phyloP scores from a whole-genome alignment of 1,284 basidiomycete species.

The Schizophyllum commune region DNA sequence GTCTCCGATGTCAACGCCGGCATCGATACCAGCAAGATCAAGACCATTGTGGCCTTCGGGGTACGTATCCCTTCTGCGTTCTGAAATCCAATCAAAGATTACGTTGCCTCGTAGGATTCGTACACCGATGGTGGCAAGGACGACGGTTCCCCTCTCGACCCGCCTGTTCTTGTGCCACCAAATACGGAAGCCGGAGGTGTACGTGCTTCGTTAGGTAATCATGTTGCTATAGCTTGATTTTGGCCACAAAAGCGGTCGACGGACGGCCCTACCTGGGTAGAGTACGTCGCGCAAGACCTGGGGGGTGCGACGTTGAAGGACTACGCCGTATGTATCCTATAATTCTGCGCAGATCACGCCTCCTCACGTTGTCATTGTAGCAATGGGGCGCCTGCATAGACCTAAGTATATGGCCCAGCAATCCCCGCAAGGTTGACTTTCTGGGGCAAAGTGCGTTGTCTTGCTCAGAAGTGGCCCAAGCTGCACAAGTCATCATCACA shows the following conservation, averaged over 20 bases:
- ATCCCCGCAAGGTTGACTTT: constrained; percentile 24
- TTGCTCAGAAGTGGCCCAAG: neutral
- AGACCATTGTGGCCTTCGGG: constrained; percentile 34
- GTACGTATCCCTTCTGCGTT: constrained; percentile 15
- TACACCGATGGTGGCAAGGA: constrained; percentile 27
- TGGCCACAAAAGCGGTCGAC: constrained; percentile 17
- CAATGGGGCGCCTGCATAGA: constrained; percentile 25
- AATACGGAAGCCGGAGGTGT: constrained; percentile 22
- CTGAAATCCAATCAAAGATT: neutral
- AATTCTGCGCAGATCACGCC: neutral
- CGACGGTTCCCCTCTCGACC: constrained; percentile 23
- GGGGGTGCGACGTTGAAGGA: constrained; percentile 24
- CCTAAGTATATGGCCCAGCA: constrained; percentile 26
- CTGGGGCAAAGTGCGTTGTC: constrained; percentile 22
- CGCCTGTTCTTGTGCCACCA: constrained; percentile 22
- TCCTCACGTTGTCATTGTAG: constrained; percentile 8
- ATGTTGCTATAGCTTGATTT: too few species aligned
- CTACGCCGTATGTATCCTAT: constrained; percentile 22
- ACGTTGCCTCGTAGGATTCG: constrained; percentile 18
- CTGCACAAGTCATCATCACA: constrained; percentile 1
- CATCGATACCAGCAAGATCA: constrained; percentile 19
- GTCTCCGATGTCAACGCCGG: constrained; percentile 31
- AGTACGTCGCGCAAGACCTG: constrained; percentile 24
- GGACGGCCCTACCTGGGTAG: constrained; percentile 28
- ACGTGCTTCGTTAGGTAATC: neutral